Evolutionary conservation across 2,329 filamentous ascomycete species (phyloP), one percentile per base, ranked within the genome.

Genomic region (Drechslera avenae): DNA sequence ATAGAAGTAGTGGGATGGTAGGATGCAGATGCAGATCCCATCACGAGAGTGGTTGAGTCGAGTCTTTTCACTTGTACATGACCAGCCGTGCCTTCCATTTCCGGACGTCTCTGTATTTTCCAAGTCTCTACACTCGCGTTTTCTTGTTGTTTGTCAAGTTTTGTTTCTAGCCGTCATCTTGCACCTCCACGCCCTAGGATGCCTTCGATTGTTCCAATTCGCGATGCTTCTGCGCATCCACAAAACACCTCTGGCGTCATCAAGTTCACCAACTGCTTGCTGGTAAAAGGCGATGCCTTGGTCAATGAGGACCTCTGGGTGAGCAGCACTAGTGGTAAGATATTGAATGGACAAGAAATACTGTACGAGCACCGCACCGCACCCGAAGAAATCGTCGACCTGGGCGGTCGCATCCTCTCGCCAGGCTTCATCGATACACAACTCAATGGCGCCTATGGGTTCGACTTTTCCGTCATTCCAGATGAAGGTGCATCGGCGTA

Each of bases 391-490:
- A 86, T 87, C 46, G 80, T 96, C 62, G 86, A 97, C 66, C 84
- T 97, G 1, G 84, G 86, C 43, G 90, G 91, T 51, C 90, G 90
- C 63, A 93, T 96, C 59, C 72, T 97, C 16, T 85, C 89, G 0
- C 91, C 92, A 0, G 92, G 92, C 19, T 82, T 97, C 68, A 94
- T 97, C 63, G 92, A 97, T 60, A 88, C 88, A 44, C 92, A 97
- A 74, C 85, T 97, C 62, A 97, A 97, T 67, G 92, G 92, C 39
- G 91, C 89, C 8, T 93, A 91, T 66, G 91, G 91, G 49, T 95
- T 96, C 79, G 93, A 96, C 77, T 96, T 95, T 73, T 94, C 90
- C 3, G 85, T 86, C 1, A 79, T 91, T 8, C 84, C 89, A n/a
- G 73, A 86, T 13, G 84, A 88, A 64, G 68, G 63, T 4, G 43